Base-by-base conservation (phyloP, 495 filamentous ascomycete genomes). In the Penicillium parvum region DNA sequence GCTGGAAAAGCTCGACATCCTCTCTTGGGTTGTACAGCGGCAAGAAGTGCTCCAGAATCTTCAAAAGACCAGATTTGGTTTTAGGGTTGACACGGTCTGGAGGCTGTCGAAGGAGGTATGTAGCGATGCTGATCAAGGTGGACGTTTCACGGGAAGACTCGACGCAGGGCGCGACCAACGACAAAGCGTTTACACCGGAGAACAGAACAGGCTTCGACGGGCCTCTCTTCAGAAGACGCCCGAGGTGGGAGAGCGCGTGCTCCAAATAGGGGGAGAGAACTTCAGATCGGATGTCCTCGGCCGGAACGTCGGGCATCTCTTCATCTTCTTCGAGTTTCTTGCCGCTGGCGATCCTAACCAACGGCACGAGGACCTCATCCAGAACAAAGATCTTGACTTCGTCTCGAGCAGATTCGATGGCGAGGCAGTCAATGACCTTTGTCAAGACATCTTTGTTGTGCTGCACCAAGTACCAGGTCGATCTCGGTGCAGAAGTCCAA, bases 371-470 rank as follows among this genome's bases (percentile, higher is more conserved):
- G 30, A 96, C 82, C 10, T 85, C 66, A 43, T 78, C 75, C 15
- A 98, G 66, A 1, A 90, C 77, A 57, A 86, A 96, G 0, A 85
- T 57, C 50, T 90, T 91, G 47, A 97, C 91, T 41, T 90, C 83
- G 48, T 95, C 89, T 57, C 90, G 94, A 5, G 84, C 79, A 26
- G 85, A 91, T 29, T 80, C 77, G 4, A 86, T 73, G 1, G 70
- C 74, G 10, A 97, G 63, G 53, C 81, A 85, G 45, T 87, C 81
- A 27, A 86, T 74, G 29, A 96, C 61, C 50, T 80, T 82, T 6
- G 68, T 69, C 19, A 97, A 55, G 21, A 95, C 71, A 19, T 71
- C 59, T 14, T 69, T 55, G 49, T 94, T 82, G 43, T 77, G 72
- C 7, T 81, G 63, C 1, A 76, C 69, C 12, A 98, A 69, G 55